These are phyloP conservation scores for Funneliformis mosseae DNA, from an alignment of 192 early-diverging fungal species.

Conservation along the genomic window DNA sequence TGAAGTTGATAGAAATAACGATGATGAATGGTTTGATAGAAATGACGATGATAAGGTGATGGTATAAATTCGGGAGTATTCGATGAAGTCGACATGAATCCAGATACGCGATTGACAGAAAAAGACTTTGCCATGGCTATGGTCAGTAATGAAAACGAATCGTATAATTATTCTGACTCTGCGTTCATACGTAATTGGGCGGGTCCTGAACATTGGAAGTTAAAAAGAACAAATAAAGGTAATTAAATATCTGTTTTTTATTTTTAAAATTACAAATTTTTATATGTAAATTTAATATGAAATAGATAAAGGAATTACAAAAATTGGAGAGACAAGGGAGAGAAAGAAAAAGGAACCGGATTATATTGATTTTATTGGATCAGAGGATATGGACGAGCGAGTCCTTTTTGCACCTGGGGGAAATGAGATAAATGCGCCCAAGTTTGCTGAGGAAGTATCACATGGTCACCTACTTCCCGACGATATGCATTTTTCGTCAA, in stretches of 20 bases:
- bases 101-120: no score
- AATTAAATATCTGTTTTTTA: no score
- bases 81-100: no score
- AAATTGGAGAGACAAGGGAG: constrained; percentile 47
- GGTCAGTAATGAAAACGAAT: constrained; percentile 59
- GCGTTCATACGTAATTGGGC: constrained; percentile 85
- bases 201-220: constrained; percentile 90
- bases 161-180: constrained; percentile 89
- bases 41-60: no score
- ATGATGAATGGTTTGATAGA: no score
- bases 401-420: constrained; percentile 69
- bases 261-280: background rate
- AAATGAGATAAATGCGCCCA: constrained; percentile 57
- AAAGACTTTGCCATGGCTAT: no score
- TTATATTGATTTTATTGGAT: constrained; percentile 66
- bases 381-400: constrained; percentile 59
- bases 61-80: no score
- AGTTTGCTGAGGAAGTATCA: constrained; percentile 54
- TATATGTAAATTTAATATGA: no score
- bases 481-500: constrained; percentile 71
- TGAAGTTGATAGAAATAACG: background rate
- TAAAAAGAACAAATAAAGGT: constrained; percentile 50
- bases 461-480: constrained; percentile 75
- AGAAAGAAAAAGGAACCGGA: constrained; percentile 51
- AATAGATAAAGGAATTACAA: constrained; percentile 25